Base-by-base conservation (phyloP, 1,139 yeast genomes). In the Suhomyces chickasaworum region DNA sequence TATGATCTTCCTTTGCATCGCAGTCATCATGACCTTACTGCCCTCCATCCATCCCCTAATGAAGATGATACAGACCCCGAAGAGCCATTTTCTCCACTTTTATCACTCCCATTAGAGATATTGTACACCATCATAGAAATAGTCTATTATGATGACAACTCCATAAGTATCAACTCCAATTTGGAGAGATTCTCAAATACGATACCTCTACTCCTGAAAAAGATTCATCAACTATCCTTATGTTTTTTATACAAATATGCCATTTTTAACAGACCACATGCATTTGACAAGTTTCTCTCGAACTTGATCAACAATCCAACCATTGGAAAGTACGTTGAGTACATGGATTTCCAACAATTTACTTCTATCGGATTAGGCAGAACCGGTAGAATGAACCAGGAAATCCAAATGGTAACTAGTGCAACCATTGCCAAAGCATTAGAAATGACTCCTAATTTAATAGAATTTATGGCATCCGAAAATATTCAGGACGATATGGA, bases 311-410 rank as follows among this genome's bases (percentile, higher is more conserved):
- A 68, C 13, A 73, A 74, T 50, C 77, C 69, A 36, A 75, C 68
- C 50, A 73, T 80, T 37, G 90, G 96, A 7, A 75, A 77, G 48
- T 80, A 81, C 56, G 93, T 88, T 21, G 83, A 84, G 56, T 84
- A 85, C 49, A 77, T 90, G 58, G 97, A 90, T 67, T 90, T 90
- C 60, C 88, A 87, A 59, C 93, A 89, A 52, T 86, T 90, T 62
- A 89, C 97, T 0, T 86, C 95, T 1, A 85, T 91, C 43, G 97
- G 97, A 0, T 73, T 90, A 43, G 97, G 97, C 3, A 74, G 97
- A 52, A 87, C 97, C 0, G 89, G 89, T 7, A 79, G 86, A 55
- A 89, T 89, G 96, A 90, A 88, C 66, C 84, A 82, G 64, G 95
- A 88, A 65, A 90, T 90, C 55, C 95, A 89, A 65, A 88, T 89